Percentiles rank a stretch among this genome's conserved stretches.
These are phyloP conservation scores for Cymbidium sinense DNA, from an alignment of 106 monocot genomes.

Conservation along the genomic window DNA sequence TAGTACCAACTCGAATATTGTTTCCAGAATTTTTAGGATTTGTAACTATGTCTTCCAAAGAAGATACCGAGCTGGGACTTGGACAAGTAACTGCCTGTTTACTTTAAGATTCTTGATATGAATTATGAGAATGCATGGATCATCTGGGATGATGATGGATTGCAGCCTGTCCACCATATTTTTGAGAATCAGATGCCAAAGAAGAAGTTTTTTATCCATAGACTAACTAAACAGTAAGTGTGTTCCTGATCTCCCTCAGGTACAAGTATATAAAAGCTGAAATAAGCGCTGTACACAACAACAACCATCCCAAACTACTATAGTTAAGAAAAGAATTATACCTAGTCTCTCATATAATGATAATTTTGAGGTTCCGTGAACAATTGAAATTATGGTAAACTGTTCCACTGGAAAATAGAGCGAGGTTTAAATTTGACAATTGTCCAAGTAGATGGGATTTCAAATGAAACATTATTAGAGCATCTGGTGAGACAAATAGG, in stretches of 20 bases:
- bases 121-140: neutral
- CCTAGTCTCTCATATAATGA: slow-evolving; percentile 3
- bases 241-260: neutral
- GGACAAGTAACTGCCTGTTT: neutral
- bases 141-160: slow-evolving; percentile 2
- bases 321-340: neutral
- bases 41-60: neutral
- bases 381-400: neutral
- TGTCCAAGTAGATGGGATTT: neutral
- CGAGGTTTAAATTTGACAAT: neutral
- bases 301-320: neutral
- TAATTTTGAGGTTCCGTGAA: neutral
- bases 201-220: neutral
- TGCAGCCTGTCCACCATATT: slow-evolving; percentile 1
- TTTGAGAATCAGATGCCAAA: neutral
- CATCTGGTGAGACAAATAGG: slow-evolving; percentile 2
- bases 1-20: neutral
- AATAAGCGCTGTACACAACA: neutral
- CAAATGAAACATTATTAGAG: neutral
- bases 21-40: neutral
- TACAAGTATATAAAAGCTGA: neutral
- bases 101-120: too few species aligned
- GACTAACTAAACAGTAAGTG: neutral
- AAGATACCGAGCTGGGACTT: slow-evolving; percentile 1
- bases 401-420: neutral